Percentiles rank a stretch among this genome's conserved stretches.
Conservation (phyloP, 768 basidiomycete genomes). For the Tulasnella sp. region DNA sequence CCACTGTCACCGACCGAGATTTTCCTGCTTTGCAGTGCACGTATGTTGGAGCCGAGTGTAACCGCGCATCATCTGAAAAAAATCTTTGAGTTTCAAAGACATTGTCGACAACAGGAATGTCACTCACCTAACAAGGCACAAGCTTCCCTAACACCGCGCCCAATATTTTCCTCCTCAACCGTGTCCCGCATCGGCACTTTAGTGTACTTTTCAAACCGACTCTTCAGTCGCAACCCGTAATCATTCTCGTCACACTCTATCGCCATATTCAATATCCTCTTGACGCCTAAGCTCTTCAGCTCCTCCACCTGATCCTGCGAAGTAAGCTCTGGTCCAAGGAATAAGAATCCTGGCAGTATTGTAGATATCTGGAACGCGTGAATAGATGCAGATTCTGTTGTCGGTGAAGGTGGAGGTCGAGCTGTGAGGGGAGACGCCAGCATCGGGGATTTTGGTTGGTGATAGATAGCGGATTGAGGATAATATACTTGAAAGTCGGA, state of each 20-base stretch:
- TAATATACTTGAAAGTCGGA: constrained; percentile 31
- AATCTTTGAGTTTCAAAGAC: not conserved
- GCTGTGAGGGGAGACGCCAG: constrained; percentile 29
- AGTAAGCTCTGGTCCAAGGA: constrained; percentile 78
- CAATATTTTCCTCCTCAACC: constrained; percentile 86
- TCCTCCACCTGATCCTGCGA: constrained; percentile 59
- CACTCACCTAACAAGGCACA: constrained; percentile 75
- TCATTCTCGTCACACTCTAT: constrained; percentile 74
- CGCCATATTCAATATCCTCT: constrained; percentile 82
- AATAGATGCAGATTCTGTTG: constrained; percentile 36
- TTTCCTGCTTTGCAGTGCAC: constrained; percentile 96
- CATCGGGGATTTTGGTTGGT: constrained; percentile 16
- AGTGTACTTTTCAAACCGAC: constrained; percentile 69
- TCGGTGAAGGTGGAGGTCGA: constrained; percentile 41
- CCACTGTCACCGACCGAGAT: constrained; percentile 89
- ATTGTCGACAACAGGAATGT: not conserved
- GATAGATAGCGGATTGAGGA: constrained; percentile 9
- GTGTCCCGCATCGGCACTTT: constrained; percentile 90
- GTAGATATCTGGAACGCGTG: constrained; percentile 67
- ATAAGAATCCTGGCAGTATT: constrained; percentile 83
- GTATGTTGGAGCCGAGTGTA: constrained; percentile 81
- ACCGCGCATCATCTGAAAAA: constrained; percentile 68
- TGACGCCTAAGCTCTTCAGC: constrained; percentile 62
- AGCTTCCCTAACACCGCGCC: constrained; percentile 65
- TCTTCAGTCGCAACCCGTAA: constrained; percentile 50